Evolutionary conservation across 345 rosid species (phyloP).

Genomic region (Acer campestre): DNA sequence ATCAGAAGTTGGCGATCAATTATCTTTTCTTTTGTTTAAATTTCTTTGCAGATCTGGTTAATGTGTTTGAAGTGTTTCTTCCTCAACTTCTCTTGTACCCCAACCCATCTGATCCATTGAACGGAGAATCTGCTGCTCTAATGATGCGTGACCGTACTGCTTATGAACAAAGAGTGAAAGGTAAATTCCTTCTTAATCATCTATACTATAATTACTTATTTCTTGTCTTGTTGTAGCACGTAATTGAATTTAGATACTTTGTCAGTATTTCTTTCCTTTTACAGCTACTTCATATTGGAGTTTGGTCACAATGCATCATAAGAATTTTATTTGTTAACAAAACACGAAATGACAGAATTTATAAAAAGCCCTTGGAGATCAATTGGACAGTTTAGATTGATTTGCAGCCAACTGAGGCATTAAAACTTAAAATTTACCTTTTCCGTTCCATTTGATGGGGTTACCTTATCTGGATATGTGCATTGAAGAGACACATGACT

Average conservation of each 20-base stretch:
- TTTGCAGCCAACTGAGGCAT: neutral
- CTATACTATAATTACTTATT: neutral
- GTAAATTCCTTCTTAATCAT: constrained; percentile 36
- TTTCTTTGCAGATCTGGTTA: constrained; percentile 75
- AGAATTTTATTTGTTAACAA: neutral
- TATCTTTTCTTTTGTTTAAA: constrained; percentile 7
- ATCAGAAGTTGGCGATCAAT: constrained; percentile 8
- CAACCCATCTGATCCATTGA: constrained; percentile 93
- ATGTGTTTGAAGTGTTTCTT: constrained; percentile 95
- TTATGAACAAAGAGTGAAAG: constrained; percentile 89
- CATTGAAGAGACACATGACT: neutral
- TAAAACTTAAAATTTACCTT: neutral
- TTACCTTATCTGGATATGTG: neutral
- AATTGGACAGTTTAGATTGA: neutral
- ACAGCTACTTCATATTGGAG: neutral
- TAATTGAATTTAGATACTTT: neutral
- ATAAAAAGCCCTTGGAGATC: neutral
- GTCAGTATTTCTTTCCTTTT: neutral
- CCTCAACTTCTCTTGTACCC: constrained; percentile 99
- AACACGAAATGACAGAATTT: neutral
- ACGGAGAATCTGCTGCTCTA: constrained; percentile 96
- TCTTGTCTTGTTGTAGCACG: neutral
- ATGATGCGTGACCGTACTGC: constrained; percentile 88
- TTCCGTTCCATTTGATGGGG: neutral
- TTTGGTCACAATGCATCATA: neutral